phyloP scores from a whole-genome alignment of 164 flowering plant species.

The Chimonanthus salicifolius region DNA sequence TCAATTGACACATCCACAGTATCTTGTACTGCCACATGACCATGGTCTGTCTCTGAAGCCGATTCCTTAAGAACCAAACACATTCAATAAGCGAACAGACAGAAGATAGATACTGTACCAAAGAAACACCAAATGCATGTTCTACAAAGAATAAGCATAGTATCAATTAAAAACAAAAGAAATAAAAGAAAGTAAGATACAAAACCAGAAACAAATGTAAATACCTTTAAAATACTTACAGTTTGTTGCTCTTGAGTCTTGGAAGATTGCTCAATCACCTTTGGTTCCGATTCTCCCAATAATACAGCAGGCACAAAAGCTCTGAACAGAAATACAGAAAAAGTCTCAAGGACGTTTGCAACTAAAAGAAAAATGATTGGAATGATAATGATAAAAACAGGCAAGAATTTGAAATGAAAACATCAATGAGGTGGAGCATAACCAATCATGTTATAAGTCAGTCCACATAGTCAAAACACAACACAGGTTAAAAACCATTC shows the following conservation, averaged over 20 bases:
- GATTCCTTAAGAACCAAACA: slow-evolving; percentile 40
- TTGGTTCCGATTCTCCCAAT: slow-evolving; percentile 85
- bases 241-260: slow-evolving; percentile 59
- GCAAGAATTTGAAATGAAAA: neutral
- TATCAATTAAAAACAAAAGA: neutral
- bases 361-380: neutral
- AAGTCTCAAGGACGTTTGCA: neutral
- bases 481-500: no score
- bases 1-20: slow-evolving; percentile 40
- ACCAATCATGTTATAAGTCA: no score
- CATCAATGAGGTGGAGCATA: neutral
- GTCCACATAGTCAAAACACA: neutral
- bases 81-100: slow-evolving; percentile 9
- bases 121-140: neutral
- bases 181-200: neutral
- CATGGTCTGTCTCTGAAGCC: slow-evolving; percentile 55
- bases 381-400: neutral
- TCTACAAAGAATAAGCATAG: neutral
- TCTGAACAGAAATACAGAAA: slow-evolving; percentile 29
- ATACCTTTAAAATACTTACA: slow-evolving; percentile 35
- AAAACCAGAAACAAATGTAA: neutral
- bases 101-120: neutral
- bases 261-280: slow-evolving; percentile 56
- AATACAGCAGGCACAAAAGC: slow-evolving; percentile 99
- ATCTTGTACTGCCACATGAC: slow-evolving; percentile 41